These are phyloP conservation scores for Pythium monospermum DNA, from an alignment of 352 stramenopile species.

Conservation along the genomic window DNA sequence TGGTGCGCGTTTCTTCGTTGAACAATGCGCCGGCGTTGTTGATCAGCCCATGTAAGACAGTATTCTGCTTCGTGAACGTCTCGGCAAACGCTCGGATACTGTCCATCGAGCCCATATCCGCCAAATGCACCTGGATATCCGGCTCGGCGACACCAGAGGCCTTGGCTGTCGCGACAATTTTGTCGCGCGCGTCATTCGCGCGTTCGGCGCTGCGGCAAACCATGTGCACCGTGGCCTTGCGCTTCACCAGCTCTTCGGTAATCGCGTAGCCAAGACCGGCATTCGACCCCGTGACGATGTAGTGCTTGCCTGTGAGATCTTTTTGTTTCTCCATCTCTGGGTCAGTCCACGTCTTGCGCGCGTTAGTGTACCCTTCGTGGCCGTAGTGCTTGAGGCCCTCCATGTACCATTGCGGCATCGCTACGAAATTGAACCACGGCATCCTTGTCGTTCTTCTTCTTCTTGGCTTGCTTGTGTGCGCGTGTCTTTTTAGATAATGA, in stretches of 20 bases:
- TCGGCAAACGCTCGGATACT: slow-evolving; percentile 36
- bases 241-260: slow-evolving; percentile 32
- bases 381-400: slow-evolving; percentile 31
- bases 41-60: slow-evolving; percentile 32
- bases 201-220: slow-evolving; percentile 35
- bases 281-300: slow-evolving; percentile 48
- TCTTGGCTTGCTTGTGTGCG: neutral
- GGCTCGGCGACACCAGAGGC: slow-evolving; percentile 23
- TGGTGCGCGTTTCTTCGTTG: slow-evolving; percentile 27
- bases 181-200: slow-evolving; percentile 27
- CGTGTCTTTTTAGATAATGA: neutral
- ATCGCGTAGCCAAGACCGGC: slow-evolving; percentile 34
- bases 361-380: slow-evolving; percentile 26
- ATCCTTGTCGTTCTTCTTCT: slow-evolving; percentile 18
- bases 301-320: slow-evolving; percentile 39
- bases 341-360: slow-evolving; percentile 28
- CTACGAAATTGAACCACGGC: slow-evolving; percentile 31
- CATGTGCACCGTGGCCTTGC: slow-evolving; percentile 39
- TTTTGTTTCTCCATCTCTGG: slow-evolving; percentile 29
- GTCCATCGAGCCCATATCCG: slow-evolving; percentile 37
- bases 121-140: slow-evolving; percentile 34
- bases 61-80: slow-evolving; percentile 20
- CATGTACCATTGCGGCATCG: slow-evolving; percentile 40
- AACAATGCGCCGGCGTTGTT: slow-evolving; percentile 51
- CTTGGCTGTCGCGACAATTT: slow-evolving; percentile 33